A percentile compares a stretch with the other conserved stretches of the same genome.
Evolutionary conservation across 805 yeast genomes (phyloP).

Genomic region (Saccharomycopsis sp.): DNA sequence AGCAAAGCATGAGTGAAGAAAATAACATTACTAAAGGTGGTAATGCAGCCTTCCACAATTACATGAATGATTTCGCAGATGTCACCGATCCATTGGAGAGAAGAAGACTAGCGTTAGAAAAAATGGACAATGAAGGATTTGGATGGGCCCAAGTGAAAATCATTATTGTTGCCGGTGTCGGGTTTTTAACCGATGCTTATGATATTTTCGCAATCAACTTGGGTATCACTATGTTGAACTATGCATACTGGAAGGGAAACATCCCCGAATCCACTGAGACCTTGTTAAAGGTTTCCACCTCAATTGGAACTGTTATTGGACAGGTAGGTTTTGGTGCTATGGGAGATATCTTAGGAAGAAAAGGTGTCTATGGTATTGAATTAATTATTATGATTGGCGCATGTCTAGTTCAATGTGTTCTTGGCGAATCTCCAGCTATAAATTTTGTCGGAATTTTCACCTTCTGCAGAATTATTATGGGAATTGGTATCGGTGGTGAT

Average conservation of each 20-base stretch:
- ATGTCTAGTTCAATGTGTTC: constrained; percentile 67
- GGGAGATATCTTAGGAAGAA: constrained; percentile 82
- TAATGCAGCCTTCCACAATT: constrained; percentile 82
- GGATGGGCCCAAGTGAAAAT: constrained; percentile 82
- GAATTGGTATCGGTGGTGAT: constrained; percentile 97
- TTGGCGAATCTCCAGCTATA: constrained; percentile 68
- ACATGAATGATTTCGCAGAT: constrained; percentile 71
- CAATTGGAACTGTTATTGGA: constrained; percentile 91
- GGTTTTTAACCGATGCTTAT: constrained; percentile 88
- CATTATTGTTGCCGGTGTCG: constrained; percentile 85
- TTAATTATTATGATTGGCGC: constrained; percentile 78
- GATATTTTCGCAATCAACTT: constrained; percentile 87
- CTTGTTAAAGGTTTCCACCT: constrained; percentile 78
- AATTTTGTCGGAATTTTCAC: constrained; percentile 68
- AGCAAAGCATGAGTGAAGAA: background rate
- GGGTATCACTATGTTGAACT: constrained; percentile 71
- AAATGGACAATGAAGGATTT: constrained; percentile 71
- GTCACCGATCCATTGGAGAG: constrained; percentile 81
- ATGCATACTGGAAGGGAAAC: constrained; percentile 59
- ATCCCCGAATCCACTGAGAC: constrained; percentile 72
- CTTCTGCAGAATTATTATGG: constrained; percentile 79
- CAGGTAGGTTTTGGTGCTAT: constrained; percentile 78
- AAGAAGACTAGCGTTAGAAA: constrained; percentile 78
- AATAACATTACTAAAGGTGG: constrained; percentile 43
- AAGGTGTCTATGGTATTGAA: constrained; percentile 80